Conservation (phyloP, 2,329 filamentous ascomycete species). For the Alternaria ventricosa region DNA sequence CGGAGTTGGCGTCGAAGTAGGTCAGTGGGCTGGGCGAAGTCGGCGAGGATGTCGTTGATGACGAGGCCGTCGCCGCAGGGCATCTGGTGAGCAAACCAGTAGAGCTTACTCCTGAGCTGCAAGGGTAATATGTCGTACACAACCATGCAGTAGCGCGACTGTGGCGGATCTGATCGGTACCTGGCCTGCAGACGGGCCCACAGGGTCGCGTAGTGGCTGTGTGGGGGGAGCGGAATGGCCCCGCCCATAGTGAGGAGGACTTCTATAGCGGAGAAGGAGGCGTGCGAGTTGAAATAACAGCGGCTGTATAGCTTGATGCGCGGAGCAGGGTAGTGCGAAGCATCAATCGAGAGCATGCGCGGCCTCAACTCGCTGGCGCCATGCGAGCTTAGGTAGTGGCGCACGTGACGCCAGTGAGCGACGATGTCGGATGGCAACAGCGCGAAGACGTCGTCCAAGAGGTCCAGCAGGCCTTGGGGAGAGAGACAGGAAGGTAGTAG, state of each 20-base stretch:
- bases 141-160: background rate
- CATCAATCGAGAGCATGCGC: background rate
- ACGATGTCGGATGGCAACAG: background rate
- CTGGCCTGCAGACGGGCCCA: background rate
- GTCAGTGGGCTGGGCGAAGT: background rate
- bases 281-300: background rate
- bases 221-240: background rate
- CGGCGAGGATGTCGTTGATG: background rate
- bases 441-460: background rate
- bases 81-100: background rate
- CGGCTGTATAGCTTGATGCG: background rate
- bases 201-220: background rate
- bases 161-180: background rate
- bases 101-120: background rate
- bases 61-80: background rate
- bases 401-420: background rate
- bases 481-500: background rate
- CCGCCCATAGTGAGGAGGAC: background rate
- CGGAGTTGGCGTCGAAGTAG: background rate
- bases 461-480: background rate
- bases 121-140: background rate
- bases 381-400: background rate
- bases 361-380: background rate
- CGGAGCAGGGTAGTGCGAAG: background rate
- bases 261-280: background rate